Conservation (phyloP, 2,329 filamentous ascomycete genomes). For the Colletotrichum lindemuthianum region DNA sequence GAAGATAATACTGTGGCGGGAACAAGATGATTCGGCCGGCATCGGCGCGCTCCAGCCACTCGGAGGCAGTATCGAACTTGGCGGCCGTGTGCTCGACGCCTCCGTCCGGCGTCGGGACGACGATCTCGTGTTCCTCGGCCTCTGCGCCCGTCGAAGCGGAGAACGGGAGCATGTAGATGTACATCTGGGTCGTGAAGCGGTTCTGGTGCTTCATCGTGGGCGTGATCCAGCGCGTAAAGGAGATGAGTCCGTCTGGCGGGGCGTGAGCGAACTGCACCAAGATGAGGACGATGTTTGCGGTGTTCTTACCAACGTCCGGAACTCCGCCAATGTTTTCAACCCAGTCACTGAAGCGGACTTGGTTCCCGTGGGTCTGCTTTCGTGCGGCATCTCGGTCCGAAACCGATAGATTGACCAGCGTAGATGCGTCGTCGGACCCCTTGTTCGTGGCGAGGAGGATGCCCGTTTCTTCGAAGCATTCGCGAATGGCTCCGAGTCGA, state of each 20-base stretch:
- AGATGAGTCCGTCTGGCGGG: slow-evolving; percentile 69
- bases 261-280: not conserved
- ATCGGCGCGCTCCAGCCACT: slow-evolving; percentile 75
- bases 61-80: slow-evolving; percentile 74
- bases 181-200: slow-evolving; percentile 96
- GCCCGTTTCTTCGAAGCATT: slow-evolving; percentile 95
- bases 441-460: slow-evolving; percentile 74
- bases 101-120: slow-evolving; percentile 78
- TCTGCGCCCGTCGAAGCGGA: slow-evolving; percentile 44
- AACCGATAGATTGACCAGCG: slow-evolving; percentile 69
- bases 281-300: not conserved
- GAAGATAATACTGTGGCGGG: slow-evolving; percentile 86
- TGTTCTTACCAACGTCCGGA: slow-evolving; percentile 70
- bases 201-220: slow-evolving; percentile 72
- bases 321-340: slow-evolving; percentile 63
- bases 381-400: slow-evolving; percentile 72
- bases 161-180: slow-evolving; percentile 86
- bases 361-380: slow-evolving; percentile 72
- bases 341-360: slow-evolving; percentile 75
- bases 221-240: slow-evolving; percentile 94
- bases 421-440: slow-evolving; percentile 51
- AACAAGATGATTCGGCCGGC: slow-evolving; percentile 81
- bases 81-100: slow-evolving; percentile 76
- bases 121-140: slow-evolving; percentile 58
- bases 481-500: slow-evolving; percentile 83